These are phyloP conservation scores for Diaporthe longicolla DNA, from an alignment of 2,329 filamentous ascomycete species.

Conservation along the genomic window DNA sequence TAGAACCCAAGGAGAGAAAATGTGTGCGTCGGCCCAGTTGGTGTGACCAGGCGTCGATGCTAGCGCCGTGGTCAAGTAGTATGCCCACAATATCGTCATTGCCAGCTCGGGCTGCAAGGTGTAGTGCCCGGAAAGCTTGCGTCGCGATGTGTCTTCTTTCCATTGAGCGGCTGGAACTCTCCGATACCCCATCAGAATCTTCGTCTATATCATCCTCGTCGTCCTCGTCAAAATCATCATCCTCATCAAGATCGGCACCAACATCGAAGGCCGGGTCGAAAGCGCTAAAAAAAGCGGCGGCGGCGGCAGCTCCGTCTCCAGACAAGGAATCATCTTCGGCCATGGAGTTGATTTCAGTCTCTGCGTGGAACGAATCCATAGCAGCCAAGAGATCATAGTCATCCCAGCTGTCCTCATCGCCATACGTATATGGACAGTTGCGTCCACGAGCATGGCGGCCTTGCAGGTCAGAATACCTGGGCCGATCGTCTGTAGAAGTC, in stretches of 20 bases:
- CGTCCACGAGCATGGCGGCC: too few relatives aligned
- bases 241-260: neutral
- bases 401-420: neutral
- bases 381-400: neutral
- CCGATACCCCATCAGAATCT: neutral
- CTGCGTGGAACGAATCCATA: neutral
- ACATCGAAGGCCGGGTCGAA: neutral
- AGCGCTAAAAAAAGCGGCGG: neutral
- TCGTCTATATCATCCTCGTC: neutral
- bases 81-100: conserved; percentile 45
- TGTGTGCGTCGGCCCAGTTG: conserved; percentile 45
- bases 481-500: neutral
- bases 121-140: conserved; percentile 44
- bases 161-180: too few relatives aligned
- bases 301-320: neutral
- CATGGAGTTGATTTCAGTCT: neutral
- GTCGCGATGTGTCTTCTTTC: too few relatives aligned
- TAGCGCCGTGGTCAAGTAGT: conserved; percentile 46
- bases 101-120: conserved; percentile 47
- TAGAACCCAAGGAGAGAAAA: conserved; percentile 41
- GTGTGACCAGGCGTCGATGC: conserved; percentile 41
- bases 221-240: conserved; percentile 21
- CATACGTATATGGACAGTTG: neutral
- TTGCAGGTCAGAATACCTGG: neutral
- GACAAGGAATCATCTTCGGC: neutral